Evolutionary conservation across 441 rosid genomes (phyloP), one percentile per base, ranked within the genome.

Genomic region (Breynia disticha): DNA sequence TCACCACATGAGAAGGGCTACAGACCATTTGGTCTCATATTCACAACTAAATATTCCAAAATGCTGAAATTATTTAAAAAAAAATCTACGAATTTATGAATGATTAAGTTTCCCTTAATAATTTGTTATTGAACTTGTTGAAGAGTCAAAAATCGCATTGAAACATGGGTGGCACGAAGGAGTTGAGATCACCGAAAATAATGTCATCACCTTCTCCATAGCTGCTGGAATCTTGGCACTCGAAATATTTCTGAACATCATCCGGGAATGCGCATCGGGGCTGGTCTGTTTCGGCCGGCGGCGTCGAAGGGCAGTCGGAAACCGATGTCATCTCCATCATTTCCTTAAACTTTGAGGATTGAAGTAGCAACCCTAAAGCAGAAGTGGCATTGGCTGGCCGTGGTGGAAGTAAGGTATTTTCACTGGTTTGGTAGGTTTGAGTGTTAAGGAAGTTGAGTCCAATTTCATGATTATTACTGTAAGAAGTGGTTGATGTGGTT

Each of bases 241-340:
- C 86, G 21, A 87, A 85, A 47, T 74, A 83, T 8, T 85, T 83
- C 50, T 77, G 95, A 0, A 83, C 67, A 16, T 87, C 90, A n/a
- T 83, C 79, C 0, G 93, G 93, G 61, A 87, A 83, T 59, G 80
- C 76, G 63, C 82, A 76, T 46, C 69, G 81, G 4, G 67, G 59
- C n/a, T 59, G 66, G 10, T 69, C 76, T 0, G 54, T 51, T 49
- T 61, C 76, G 4, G 51, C 37, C 15, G 72, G 59, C 15, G 72
- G 59, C 12, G 71, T 53, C 6, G 70, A 66, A 0, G 71, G 57
- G 18, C 53, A 52, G 56, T 71, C 83, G 0, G 51, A 53, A 2
- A 67, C 63, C 24, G 80, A 58, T 11, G 87, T 77, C 83, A 77
- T 79, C 69, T 84, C 85, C 80, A 76, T 72, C 79, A 71, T 75